Evolutionary conservation across 2,329 filamentous ascomycete genomes (phyloP).

Genomic region (Emergomyces pasteurianus): DNA sequence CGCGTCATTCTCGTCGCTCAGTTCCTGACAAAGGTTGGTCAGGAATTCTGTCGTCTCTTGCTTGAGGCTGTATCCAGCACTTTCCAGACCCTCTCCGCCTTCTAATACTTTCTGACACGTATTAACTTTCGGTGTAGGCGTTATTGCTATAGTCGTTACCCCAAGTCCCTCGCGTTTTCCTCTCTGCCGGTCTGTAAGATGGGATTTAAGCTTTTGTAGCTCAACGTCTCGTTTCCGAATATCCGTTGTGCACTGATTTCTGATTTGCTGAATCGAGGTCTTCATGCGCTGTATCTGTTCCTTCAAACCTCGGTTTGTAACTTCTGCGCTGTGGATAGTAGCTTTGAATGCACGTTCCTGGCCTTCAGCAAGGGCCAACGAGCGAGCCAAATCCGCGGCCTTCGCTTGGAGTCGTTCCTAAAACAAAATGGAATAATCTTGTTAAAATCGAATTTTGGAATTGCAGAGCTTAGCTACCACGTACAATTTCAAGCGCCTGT

Average conservation of each 20-base stretch:
- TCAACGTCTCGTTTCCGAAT: slow-evolving; percentile 81
- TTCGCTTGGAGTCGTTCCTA: slow-evolving; percentile 44
- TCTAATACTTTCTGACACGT: slow-evolving; percentile 14
- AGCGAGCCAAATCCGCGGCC: slow-evolving; percentile 44
- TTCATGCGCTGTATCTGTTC: slow-evolving; percentile 76
- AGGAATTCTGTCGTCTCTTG: slow-evolving; percentile 87
- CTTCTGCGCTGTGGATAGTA: slow-evolving; percentile 62
- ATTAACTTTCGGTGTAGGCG: slow-evolving; percentile 27
- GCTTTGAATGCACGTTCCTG: slow-evolving; percentile 58
- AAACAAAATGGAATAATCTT: background rate
- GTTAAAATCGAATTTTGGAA: slow-evolving; percentile 1
- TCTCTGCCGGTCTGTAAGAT: slow-evolving; percentile 60
- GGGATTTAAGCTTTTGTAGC: slow-evolving; percentile 77
- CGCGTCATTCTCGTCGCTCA: slow-evolving; percentile 87
- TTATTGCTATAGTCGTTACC: slow-evolving; percentile 38
- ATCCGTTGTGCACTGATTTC: slow-evolving; percentile 79
- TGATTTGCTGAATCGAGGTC: slow-evolving; percentile 66
- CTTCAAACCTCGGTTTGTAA: slow-evolving; percentile 61
- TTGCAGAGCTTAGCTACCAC: slow-evolving; percentile 15
- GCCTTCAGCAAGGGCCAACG: slow-evolving; percentile 50
- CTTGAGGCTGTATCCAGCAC: slow-evolving; percentile 56
- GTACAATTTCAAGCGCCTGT: slow-evolving; percentile 55
- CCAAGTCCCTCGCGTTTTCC: slow-evolving; percentile 42
- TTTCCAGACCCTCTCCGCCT: slow-evolving; percentile 36
- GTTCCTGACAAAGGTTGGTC: slow-evolving; percentile 65